Percentiles rank a stretch among this genome's conserved stretches.
phyloP scores from a whole-genome alignment of 352 stramenopile species.

The Phytopythium litorale region DNA sequence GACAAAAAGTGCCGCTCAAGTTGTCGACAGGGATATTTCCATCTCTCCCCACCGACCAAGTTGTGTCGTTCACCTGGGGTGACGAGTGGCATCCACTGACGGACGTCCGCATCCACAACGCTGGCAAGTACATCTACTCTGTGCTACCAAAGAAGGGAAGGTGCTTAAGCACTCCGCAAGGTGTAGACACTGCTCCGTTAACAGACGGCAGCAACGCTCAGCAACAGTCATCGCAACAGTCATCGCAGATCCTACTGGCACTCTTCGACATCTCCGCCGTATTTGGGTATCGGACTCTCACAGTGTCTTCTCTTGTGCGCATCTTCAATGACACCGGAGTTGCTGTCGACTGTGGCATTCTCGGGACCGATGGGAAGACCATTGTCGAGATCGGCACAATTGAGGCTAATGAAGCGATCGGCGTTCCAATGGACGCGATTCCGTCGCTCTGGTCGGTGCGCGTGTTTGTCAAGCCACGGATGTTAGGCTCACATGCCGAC shows the following conservation, averaged over 20 bases:
- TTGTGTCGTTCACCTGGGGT: slow-evolving; percentile 69
- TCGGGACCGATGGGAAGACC: slow-evolving; percentile 52
- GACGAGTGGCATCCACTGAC: slow-evolving; percentile 72
- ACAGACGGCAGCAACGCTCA: neutral
- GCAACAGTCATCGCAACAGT: neutral
- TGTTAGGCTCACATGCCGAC: slow-evolving; percentile 1
- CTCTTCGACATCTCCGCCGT: slow-evolving; percentile 73
- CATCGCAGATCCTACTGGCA: slow-evolving; percentile 37
- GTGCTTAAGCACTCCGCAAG: slow-evolving; percentile 10
- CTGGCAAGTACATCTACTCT: slow-evolving; percentile 76
- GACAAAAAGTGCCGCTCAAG: slow-evolving; percentile 65
- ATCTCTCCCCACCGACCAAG: slow-evolving; percentile 66
- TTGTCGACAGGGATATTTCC: slow-evolving; percentile 66
- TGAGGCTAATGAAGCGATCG: slow-evolving; percentile 53
- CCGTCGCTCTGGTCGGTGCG: slow-evolving; percentile 47
- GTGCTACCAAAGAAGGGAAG: slow-evolving; percentile 32
- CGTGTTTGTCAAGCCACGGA: slow-evolving; percentile 60
- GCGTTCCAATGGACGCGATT: slow-evolving; percentile 65
- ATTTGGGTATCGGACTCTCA: slow-evolving; percentile 71
- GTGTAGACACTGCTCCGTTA: neutral
- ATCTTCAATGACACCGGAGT: slow-evolving; percentile 75
- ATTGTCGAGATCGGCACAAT: slow-evolving; percentile 60
- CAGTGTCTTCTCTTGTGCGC: slow-evolving; percentile 70
- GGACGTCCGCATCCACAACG: slow-evolving; percentile 71
- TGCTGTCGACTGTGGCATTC: slow-evolving; percentile 49